Percentiles rank a stretch among this genome's conserved stretches.
These are phyloP conservation scores for Parietichytrium sp. DNA, from an alignment of 108 stramenopile species.

Conservation along the genomic window DNA sequence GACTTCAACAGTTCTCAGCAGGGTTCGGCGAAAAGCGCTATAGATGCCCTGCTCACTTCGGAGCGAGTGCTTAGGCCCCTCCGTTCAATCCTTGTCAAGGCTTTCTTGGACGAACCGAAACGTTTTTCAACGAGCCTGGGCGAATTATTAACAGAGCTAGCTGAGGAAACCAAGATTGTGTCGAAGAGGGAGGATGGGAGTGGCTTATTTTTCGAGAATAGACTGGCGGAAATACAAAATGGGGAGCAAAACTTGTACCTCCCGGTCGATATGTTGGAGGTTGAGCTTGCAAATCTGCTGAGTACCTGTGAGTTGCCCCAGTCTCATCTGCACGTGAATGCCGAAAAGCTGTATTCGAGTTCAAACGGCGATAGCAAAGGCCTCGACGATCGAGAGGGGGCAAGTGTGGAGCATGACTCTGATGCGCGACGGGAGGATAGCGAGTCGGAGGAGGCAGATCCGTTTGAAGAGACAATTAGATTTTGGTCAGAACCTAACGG, in stretches of 20 bases:
- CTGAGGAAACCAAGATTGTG: background rate
- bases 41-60: constrained; percentile 1
- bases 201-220: too few relatives aligned
- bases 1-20: background rate
- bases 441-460: too few relatives aligned
- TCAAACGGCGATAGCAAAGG: too few relatives aligned
- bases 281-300: constrained; percentile 15
- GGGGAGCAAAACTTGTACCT: background rate
- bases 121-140: constrained; percentile 2
- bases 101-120: background rate
- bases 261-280: constrained; percentile 27
- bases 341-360: too few relatives aligned
- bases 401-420: too few relatives aligned
- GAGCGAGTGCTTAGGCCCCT: constrained; percentile 25
- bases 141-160: background rate
- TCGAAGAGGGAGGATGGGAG: too few relatives aligned
- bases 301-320: background rate
- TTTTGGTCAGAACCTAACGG: too few relatives aligned
- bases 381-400: too few relatives aligned
- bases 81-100: constrained; percentile 26
- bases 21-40: background rate
- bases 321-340: too few relatives aligned
- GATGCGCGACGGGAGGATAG: too few relatives aligned
- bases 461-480: too few relatives aligned
- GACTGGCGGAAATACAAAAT: background rate